Base-by-base conservation (phyloP, 2,329 filamentous ascomycete genomes). In the Tolypocladium tundrense region DNA sequence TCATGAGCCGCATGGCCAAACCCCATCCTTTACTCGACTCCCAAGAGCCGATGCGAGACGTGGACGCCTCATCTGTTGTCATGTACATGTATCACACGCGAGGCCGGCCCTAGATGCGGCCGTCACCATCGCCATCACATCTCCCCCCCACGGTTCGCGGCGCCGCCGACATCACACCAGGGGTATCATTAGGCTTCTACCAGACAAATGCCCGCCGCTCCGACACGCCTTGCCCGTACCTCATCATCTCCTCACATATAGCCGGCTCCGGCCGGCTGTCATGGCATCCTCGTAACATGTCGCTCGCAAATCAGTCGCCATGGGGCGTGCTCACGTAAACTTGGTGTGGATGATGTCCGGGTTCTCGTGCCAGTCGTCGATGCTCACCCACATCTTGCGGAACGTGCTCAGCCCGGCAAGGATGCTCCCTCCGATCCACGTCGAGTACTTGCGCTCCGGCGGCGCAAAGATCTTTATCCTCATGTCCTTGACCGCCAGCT, bases 331-430 rank as follows among this genome's bases (percentile, higher is more conserved):
- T 75, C 81, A 97, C 68, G 91, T 92, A 74, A 97, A 96, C 76
- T 96, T 97, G 69, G 91, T 94, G 76, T 97, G 93, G 70, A 99
- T 97, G 68, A 99, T 94, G 70, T 99, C 93, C 21, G 94, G 94
- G 71, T 99, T 96, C 81, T 99, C 94, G 73, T 99, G 94, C 94
- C 94, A 99, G 79, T 99, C 94, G 70, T 97, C 94, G 71, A 96
- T 93, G 75, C 91, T 96, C 69, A 99, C 94, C 91, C 94, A 97
- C 94, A 99, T 99, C 93, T 97, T 99, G 79, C 93, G 88, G 77
- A 99, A 99, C 57, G 94, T 99, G 78, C 93, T 97, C 73, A 99
- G 76, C 8, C 94, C 93, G 40, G 94, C 94, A 64, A 99, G 79
- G 75, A 99, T 99, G 73, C 94, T 97, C 58, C 94, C 94, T 63